These are phyloP conservation scores for Venturiaceae sp. DNA, from an alignment of 2,329 filamentous ascomycete species.

Conservation along the genomic window DNA sequence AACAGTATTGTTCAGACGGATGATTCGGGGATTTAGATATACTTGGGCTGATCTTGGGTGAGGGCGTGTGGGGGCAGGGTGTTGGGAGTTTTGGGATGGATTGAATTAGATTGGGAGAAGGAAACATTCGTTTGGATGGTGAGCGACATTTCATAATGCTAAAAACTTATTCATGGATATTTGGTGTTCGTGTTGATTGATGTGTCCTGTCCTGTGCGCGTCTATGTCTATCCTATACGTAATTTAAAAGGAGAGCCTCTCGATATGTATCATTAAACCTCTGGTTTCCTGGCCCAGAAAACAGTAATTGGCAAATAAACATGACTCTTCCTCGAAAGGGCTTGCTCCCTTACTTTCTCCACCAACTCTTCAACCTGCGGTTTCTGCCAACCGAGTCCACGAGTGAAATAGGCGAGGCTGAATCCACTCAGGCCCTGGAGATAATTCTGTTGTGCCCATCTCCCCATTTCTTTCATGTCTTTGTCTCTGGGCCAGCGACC, in stretches of 20 bases:
- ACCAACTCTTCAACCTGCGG: conserved; percentile 12
- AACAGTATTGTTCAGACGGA: conserved; percentile 14
- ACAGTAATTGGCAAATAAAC: conserved; percentile 2
- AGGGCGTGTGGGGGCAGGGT: too few relatives aligned
- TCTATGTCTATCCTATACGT: too few relatives aligned
- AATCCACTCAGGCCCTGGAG: conserved; percentile 18
- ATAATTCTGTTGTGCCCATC: conserved; percentile 14
- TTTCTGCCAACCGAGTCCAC: conserved; percentile 10
- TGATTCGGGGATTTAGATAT: conserved; percentile 6
- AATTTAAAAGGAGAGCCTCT: too few relatives aligned
- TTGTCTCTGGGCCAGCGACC: conserved; percentile 42
- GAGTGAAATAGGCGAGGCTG: conserved; percentile 11
- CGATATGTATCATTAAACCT: too few relatives aligned
- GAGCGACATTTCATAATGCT: too few relatives aligned
- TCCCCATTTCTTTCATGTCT: conserved; percentile 42
- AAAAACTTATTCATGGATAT: too few relatives aligned
- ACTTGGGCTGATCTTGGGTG: too few relatives aligned
- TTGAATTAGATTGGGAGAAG: too few relatives aligned
- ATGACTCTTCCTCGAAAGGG: not conserved
- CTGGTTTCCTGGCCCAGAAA: conserved; percentile 1
- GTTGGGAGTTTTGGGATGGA: too few relatives aligned
- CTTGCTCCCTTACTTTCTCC: conserved; percentile 8
- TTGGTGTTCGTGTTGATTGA: too few relatives aligned
- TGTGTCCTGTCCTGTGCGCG: too few relatives aligned
- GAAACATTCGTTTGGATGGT: too few relatives aligned